A percentile compares a stretch with the other conserved stretches of the same genome.
Evolutionary conservation across 352 stramenopile species (phyloP).

Genomic region (Pythium vanterpoolii): DNA sequence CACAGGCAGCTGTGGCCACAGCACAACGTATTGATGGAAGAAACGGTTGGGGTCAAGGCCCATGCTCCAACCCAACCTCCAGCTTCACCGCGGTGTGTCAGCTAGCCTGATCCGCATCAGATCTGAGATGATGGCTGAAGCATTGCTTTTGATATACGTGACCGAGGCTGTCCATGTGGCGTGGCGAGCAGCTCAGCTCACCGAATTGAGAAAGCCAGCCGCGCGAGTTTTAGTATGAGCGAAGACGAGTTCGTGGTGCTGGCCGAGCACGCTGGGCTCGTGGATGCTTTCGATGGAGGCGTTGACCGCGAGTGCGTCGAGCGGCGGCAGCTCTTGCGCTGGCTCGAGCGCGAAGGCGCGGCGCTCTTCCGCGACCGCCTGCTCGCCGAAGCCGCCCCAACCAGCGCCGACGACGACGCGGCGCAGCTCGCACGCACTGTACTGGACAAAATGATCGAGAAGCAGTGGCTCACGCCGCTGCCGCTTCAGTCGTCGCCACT

Average conservation of each 20-base stretch:
- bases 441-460: constrained; percentile 50
- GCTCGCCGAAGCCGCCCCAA: constrained; percentile 14
- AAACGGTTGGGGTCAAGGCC: background rate
- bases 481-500: constrained; percentile 9
- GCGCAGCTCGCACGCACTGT: constrained; percentile 39
- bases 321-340: constrained; percentile 54
- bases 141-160: background rate
- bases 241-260: constrained; percentile 87
- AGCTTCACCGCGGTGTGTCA: background rate
- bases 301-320: constrained; percentile 72
- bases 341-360: constrained; percentile 68
- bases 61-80: background rate
- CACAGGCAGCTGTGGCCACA: no score
- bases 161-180: no score
- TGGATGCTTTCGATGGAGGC: constrained; percentile 68
- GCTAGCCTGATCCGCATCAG: background rate
- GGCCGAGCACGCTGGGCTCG: constrained; percentile 72
- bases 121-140: background rate
- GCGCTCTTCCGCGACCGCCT: constrained; percentile 49
- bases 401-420: constrained; percentile 3
- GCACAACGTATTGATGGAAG: background rate
- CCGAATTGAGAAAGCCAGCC: no score
- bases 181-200: no score
- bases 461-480: constrained; percentile 57
- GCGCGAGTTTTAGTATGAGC: no score